Base-by-base conservation (phyloP, 192 early-diverging fungal genomes). In the Backusella morwellensis region DNA sequence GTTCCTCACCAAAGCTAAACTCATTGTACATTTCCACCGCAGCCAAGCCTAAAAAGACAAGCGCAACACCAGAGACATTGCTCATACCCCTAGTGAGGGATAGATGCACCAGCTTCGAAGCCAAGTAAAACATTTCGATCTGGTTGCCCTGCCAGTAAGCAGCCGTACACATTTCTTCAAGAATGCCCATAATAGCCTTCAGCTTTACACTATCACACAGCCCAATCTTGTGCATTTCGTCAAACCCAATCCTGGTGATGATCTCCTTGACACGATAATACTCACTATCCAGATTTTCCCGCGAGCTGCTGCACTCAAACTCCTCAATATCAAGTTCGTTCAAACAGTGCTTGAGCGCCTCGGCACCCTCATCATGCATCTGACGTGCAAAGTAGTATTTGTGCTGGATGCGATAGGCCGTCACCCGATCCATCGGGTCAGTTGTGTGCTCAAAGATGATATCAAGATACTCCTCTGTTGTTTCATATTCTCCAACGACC, bases 141-240 rank as follows among this genome's bases (percentile, higher is more conserved):
- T 78, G 80, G 32, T 75, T 77, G 17, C 76, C 75, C 14, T 72
- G 42, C 80, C 80, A 81, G 47, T 81, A 81, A 40, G 73, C 76
- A 9, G 54, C 47, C 3, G 71, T 77, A 26, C 70, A 72, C 78
- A 76, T 40, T 50, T 81, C 80, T 52, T 81, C 76, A 14, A 81
- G 29, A 38, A 81, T 75, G 6, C 68, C 47, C 66, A 81, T 69
- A 19, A 78, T 70, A 2, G 80, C 11, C 74, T 78, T 73, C 5
- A 75, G 52, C 14, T 52, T 56, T 4, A 5, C 21, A 15, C 71
- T 35, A 35, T 77, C 29, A 41, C 68, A 71, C 0, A 19, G 19
- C 17, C 23, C 32, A 15, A 81, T 68, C 7, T 56, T 34, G 6
- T 35, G 23, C 7, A 78, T 8, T 34, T 75, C 32, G 0, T 77